These are phyloP conservation scores for Iris macrosiphon DNA, from an alignment of 106 monocot species.

Conservation along the genomic window DNA sequence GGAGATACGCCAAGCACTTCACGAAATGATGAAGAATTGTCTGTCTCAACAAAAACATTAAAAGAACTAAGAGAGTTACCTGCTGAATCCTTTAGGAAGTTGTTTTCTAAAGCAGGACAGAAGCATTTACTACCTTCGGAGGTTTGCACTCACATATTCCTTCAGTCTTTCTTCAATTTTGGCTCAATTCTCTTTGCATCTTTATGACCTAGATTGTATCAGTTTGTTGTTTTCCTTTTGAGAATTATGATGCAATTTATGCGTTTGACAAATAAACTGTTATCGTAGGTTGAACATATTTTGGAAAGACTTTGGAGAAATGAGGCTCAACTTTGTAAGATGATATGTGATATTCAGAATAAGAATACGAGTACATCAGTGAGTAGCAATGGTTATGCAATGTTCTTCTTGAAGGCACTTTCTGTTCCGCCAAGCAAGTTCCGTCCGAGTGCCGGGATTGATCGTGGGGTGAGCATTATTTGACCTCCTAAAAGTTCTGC, in stretches of 20 bases:
- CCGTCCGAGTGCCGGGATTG: slow-evolving; percentile 44
- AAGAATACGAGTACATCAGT: slow-evolving; percentile 13
- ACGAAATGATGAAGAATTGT: slow-evolving; percentile 10
- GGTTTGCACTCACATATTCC: slow-evolving; percentile 22
- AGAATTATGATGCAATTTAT: background rate
- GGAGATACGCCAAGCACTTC: slow-evolving; percentile 13
- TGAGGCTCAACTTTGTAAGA: slow-evolving; percentile 47
- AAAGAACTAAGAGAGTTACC: slow-evolving; percentile 15
- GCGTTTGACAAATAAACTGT: background rate
- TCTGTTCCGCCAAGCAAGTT: slow-evolving; percentile 86
- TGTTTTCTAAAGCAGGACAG: slow-evolving; percentile 31
- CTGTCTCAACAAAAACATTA: slow-evolving; percentile 6
- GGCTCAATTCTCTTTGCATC: background rate
- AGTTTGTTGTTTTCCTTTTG: background rate
- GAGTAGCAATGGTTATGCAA: slow-evolving; percentile 27
- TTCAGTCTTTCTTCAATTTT: background rate
- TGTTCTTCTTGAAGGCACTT: slow-evolving; percentile 83
- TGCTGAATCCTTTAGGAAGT: slow-evolving; percentile 25
- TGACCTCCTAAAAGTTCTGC: no score
- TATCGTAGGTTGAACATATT: slow-evolving; percentile 57
- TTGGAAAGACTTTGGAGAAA: slow-evolving; percentile 64
- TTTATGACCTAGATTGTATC: background rate
- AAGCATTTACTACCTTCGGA: slow-evolving; percentile 50
- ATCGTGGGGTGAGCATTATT: slow-evolving; percentile 22
- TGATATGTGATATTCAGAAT: slow-evolving; percentile 70